Base-by-base conservation (phyloP, 169 alveolate genomes). In the Plasmodium cynomolgi region DNA sequence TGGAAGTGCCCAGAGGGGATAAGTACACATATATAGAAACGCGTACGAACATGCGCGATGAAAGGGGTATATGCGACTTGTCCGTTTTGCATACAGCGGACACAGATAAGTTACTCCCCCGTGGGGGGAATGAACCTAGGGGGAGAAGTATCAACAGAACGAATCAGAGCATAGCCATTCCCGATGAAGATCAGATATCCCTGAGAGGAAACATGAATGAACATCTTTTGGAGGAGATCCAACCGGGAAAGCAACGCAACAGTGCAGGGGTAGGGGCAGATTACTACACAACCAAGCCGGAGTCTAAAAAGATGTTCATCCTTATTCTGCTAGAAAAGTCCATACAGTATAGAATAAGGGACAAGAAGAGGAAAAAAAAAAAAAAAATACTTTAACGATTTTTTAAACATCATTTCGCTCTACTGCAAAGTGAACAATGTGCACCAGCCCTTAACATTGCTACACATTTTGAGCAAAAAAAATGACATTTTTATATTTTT, bases 351-450 rank as follows among this genome's bases (percentile, higher is more conserved):
- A 84, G 93, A 34, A 74, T 84, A 31, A 84, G 37, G 23, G 93
- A 84, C 34, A 74, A 84, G 39, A 84, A 84, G 11, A 84, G 29
- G 62, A 39, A 74, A 39, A 31, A 84, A 33, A 74, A 84, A 84
- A 33, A 84, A 84, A 62, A 84, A 84, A 47, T 74, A 74, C 56
- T 84, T 74, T 73, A 84, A 84, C 80, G 93, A 74, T 54, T 74
- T 84, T 74, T 74, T 84, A 74, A 84, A 84, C 39, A 84, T 84
- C 23, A 84, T 84, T 26, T 75, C 93, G 62, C 79, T 84, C 5
- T 84, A 84, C 81, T 84, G 93, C 29, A 84, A 84, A 74, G 62
- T 84, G 58, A 84, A 84, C 79, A 84, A 74, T 74, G 84, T 84
- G 81, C 93, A 84, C 81, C 93, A 84, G 39, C 84, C 93, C 20